Conservation (phyloP, 495 filamentous ascomycete species). For the Talaromyces proteolyticus region DNA sequence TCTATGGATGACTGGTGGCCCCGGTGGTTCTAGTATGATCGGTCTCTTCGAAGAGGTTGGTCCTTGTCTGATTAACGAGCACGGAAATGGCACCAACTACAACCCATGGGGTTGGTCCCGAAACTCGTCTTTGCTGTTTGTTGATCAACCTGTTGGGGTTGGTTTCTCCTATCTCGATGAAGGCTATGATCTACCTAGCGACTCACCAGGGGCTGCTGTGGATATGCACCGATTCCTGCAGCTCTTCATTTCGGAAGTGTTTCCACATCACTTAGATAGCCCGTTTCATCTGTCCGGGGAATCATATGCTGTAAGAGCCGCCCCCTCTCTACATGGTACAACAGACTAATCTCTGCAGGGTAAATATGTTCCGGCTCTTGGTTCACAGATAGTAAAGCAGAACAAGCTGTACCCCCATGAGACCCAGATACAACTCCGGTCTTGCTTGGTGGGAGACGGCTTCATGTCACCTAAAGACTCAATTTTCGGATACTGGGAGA, state of each 20-base stretch:
- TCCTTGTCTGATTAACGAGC: slow-evolving; percentile 35
- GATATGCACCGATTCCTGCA: slow-evolving; percentile 39
- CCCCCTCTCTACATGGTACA: neutral
- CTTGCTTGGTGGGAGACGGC: slow-evolving; percentile 33
- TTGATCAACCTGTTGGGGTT: slow-evolving; percentile 39
- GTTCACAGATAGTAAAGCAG: slow-evolving; percentile 25
- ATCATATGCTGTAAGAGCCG: slow-evolving; percentile 25
- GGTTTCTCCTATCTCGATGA: slow-evolving; percentile 39
- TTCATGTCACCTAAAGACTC: slow-evolving; percentile 27
- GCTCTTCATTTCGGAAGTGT: slow-evolving; percentile 31
- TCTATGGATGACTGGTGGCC: slow-evolving; percentile 53
- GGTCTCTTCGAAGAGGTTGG: slow-evolving; percentile 31
- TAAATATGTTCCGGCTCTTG: slow-evolving; percentile 31
- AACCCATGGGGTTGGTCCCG: slow-evolving; percentile 43
- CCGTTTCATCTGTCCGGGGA: slow-evolving; percentile 29
- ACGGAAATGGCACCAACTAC: slow-evolving; percentile 29
- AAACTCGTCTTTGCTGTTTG: slow-evolving; percentile 37
- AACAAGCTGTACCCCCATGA: slow-evolving; percentile 24
- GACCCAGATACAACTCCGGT: slow-evolving; percentile 24
- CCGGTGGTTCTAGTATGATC: slow-evolving; percentile 33
- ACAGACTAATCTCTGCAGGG: slow-evolving; percentile 18
- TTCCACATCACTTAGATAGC: slow-evolving; percentile 20
- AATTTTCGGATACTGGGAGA: slow-evolving; percentile 36
- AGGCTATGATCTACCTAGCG: slow-evolving; percentile 16
- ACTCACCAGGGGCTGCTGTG: slow-evolving; percentile 20